Evolutionary conservation across 805 yeast species (phyloP), one percentile per base, ranked within the genome.

Genomic region (Saitoella complicata): DNA sequence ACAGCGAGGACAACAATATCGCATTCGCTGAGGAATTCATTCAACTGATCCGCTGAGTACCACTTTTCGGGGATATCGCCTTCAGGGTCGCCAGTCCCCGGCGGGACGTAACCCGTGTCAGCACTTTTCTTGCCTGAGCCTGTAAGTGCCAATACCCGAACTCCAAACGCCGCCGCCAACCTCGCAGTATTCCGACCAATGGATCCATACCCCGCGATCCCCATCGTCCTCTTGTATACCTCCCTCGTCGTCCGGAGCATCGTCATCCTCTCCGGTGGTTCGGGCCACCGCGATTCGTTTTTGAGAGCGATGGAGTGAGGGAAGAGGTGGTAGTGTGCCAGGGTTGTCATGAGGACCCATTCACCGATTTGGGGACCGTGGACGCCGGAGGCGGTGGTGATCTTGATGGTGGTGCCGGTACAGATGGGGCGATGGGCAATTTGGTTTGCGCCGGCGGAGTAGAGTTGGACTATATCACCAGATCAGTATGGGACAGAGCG

Each of bases 191-290:
- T 65, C 54, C 70, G 69, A 6, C 88, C 91, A 50, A 80, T 80
- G 29, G 73, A 65, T 1, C 91, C 88, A 53, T 80, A 75, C 0
- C 88, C 91, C 3, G 79, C 70, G 32, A 80, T 66, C 3, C 75
- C 71, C 1, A 68, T 81, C 10, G 36, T 33, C 36, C 36, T 21
- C 21, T 21, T 21, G 21, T 21, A 21, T 4, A 21, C 21, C 21
- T 21, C 21, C 21, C 21, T 21, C 21, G 21, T 21, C 21, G 21
- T 21, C 21, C 21, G 21, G 21, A 21, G 21, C 21, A 21, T 21
- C 21, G 4, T 21, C 21, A 21, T 21, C 21, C 21, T 21, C 21
- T 21, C 21, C 2, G 21, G 21, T 21, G 21, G 21, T 21, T 21
- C 21, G 21, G 21, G 21, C 21, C 21, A 21, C 21, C 21, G 21